phyloP scores from a whole-genome alignment of 78 protist genomes.

The Speleostelium caveatum region DNA sequence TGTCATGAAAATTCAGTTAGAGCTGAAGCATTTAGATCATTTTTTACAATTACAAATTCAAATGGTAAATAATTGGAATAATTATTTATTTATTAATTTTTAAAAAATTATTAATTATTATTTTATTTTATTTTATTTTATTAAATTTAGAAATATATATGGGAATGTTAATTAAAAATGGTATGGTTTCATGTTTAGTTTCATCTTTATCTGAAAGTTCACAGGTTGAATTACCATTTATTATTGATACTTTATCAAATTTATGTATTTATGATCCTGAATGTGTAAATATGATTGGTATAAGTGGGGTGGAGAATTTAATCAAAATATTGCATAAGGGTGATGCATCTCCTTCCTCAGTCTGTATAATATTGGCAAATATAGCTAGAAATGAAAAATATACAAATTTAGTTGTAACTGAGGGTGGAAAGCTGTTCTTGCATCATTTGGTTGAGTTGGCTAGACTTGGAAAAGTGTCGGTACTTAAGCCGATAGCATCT shows the following conservation, averaged over 20 bases:
- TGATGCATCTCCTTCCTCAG: background rate
- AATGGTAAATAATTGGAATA: constrained; percentile 46
- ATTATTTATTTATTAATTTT: background rate
- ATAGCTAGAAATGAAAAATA: constrained; percentile 15
- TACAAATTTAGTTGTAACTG: constrained; percentile 23
- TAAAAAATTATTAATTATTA: no score
- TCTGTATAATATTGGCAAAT: constrained; percentile 10
- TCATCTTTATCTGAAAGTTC: constrained; percentile 32
- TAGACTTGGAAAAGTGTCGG: background rate
- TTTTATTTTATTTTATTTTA: background rate
- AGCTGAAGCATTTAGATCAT: constrained; percentile 51
- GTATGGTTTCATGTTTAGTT: constrained; percentile 40
- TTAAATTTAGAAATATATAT: constrained; percentile 22
- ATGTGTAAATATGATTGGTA: constrained; percentile 64
- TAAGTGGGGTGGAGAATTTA: constrained; percentile 33
- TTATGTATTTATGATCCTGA: constrained; percentile 44
- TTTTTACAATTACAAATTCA: constrained; percentile 44
- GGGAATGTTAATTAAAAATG: constrained; percentile 26
- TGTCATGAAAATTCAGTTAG: constrained; percentile 65
- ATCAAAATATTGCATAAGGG: background rate
- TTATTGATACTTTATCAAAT: constrained; percentile 15
- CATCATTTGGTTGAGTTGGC: constrained; percentile 30
- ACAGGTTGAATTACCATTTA: constrained; percentile 41
- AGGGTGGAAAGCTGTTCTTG: constrained; percentile 36
- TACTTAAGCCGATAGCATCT: constrained; percentile 6